Evolutionary conservation across 257 asterid species (phyloP).

Genomic region (Rhazya stricta): DNA sequence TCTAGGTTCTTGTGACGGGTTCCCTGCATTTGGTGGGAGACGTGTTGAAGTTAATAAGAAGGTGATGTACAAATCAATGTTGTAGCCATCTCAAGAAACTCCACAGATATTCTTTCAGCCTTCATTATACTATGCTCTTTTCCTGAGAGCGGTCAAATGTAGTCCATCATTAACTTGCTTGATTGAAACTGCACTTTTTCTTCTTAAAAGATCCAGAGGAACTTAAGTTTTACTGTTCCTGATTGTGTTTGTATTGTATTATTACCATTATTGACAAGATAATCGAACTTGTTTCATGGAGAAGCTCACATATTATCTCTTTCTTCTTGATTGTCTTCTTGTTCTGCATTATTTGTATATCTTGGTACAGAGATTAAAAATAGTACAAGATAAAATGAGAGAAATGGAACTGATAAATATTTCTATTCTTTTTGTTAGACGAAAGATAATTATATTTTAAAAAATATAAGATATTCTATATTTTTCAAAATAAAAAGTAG

Average conservation of each 20-base stretch:
- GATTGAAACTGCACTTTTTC: not conserved
- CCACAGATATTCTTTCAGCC: slow-evolving; percentile 6
- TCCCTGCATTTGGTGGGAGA: slow-evolving; percentile 91
- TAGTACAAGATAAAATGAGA: too few relatives aligned
- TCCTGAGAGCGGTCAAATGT: not conserved
- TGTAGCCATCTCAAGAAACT: not conserved
- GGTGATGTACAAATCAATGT: slow-evolving; percentile 24
- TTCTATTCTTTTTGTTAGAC: too few relatives aligned
- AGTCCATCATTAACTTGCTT: not conserved
- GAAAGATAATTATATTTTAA: too few relatives aligned
- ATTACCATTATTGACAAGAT: not conserved
- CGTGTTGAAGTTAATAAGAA: slow-evolving; percentile 60
- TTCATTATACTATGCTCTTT: not conserved
- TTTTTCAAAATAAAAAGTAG: too few relatives aligned
- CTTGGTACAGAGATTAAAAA: too few relatives aligned
- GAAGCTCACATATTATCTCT: too few relatives aligned
- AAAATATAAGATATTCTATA: too few relatives aligned
- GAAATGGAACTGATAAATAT: too few relatives aligned
- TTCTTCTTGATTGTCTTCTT: too few relatives aligned
- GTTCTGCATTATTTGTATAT: too few relatives aligned
- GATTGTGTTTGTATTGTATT: not conserved
- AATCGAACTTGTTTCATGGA: not conserved
- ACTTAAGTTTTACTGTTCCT: not conserved
- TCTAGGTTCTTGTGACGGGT: slow-evolving; percentile 92
- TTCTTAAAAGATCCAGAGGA: not conserved